These are phyloP conservation scores for Dispira parvispora DNA, from an alignment of 192 early-diverging fungal genomes.

Conservation along the genomic window DNA sequence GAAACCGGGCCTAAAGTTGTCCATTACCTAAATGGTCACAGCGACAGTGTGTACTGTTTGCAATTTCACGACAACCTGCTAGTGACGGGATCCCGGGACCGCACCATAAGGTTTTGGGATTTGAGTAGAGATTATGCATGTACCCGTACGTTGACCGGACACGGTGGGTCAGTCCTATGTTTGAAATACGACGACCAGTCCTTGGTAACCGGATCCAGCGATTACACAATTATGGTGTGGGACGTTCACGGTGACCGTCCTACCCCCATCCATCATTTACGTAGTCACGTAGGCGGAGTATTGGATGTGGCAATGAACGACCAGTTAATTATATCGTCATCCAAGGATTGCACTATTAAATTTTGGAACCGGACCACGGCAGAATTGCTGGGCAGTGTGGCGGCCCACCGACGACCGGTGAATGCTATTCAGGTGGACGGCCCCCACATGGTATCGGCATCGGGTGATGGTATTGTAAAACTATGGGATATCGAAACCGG, in stretches of 20 bases:
- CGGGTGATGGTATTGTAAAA: conserved; percentile 65
- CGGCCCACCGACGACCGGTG: conserved; percentile 83
- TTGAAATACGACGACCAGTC: conserved; percentile 59
- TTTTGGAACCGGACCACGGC: conserved; percentile 63
- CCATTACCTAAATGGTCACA: conserved; percentile 54
- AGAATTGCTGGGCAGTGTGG: conserved; percentile 38
- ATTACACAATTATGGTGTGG: conserved; percentile 77
- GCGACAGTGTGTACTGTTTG: conserved; percentile 79
- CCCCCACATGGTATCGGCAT: conserved; percentile 60
- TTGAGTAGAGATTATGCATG: conserved; percentile 30
- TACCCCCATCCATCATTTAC: conserved; percentile 25
- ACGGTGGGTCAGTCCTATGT: conserved; percentile 58
- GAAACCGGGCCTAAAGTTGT: conserved; percentile 21
- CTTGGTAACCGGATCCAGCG: conserved; percentile 74
- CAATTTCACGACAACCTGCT: conserved; percentile 61
- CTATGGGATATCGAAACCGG: conserved; percentile 64
- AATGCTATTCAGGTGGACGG: conserved; percentile 74
- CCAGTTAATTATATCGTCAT: conserved; percentile 61
- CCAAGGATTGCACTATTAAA: conserved; percentile 82
- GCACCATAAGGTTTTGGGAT: conserved; percentile 74
- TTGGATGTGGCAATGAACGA: conserved; percentile 75
- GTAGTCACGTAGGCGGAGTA: conserved; percentile 66
- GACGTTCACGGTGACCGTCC: conserved; percentile 23
- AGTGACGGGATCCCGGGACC: conserved; percentile 62
- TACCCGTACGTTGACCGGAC: conserved; percentile 40